Base-by-base conservation (phyloP, 2,329 filamentous ascomycete genomes). In the Neoscytalidium dimidiatum region DNA sequence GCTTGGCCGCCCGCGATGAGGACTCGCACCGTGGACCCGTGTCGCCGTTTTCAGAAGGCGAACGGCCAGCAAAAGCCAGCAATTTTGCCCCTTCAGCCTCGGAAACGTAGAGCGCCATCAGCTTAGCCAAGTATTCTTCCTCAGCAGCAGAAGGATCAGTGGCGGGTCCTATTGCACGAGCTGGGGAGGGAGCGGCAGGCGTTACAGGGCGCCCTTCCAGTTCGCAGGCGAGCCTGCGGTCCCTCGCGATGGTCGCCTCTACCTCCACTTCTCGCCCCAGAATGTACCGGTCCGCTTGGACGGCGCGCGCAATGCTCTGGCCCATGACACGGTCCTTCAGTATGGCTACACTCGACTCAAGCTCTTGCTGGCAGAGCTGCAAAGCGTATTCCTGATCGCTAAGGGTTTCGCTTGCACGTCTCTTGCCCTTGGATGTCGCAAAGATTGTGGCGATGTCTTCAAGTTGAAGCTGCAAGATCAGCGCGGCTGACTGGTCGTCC, bases 381-480 rank as follows among this genome's bases (percentile, higher is more conserved):
- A 61, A 46, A 3, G 53, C 43, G 35, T 60, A 46, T 1, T 51
- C 44, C 11, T 33, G 11, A 19, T 61, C 33, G n/a, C 23, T 31
- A 23, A 43, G 7, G n/a, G 31, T 21, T 8, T 31, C 26, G 6
- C 33, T 33, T 7, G 46, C 53, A 4, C 43, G 52, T 4, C 56
- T 4, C 21, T 65, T 64, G 17, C 53, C 63, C 46, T 65, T 44
- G 53, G 33, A 17, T 3, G 28, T 23, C 17, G 33, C 31, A 31
- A 52, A 17, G 33, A 51, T 29, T 7, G 28, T 29, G 6, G 29
- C 33, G 31, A 65, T 13, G 26, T 65, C 63, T 14, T 65, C 53
- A 8, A 65, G 44, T 33, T 65, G 63, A 5, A 65, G 44, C 31
- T 65, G 63, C 4, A 65, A 17, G 19, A 64, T 57, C 26, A 49